Evolutionary conservation across 352 stramenopile species (phyloP).

Genomic region (Phytophthora europaea): DNA sequence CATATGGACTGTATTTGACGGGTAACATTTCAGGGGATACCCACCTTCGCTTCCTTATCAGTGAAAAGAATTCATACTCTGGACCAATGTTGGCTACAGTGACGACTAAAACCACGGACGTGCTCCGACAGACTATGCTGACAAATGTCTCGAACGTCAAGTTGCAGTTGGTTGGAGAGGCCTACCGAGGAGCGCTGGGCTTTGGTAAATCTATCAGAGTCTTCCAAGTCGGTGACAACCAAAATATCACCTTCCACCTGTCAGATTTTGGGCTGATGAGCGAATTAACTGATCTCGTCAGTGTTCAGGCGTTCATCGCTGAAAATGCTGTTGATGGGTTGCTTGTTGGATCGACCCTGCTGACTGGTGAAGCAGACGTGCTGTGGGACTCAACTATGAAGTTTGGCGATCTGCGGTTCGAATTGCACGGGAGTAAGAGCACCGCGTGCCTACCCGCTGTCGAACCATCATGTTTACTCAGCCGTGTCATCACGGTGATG

Average conservation of each 20-base stretch:
- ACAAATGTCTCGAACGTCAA: constrained; percentile 22
- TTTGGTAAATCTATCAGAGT: constrained; percentile 23
- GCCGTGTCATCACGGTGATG: constrained; percentile 37
- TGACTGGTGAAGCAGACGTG: constrained; percentile 16
- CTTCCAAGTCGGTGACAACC: constrained; percentile 52
- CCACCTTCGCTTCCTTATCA: constrained; percentile 20
- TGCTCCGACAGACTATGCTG: constrained; percentile 24
- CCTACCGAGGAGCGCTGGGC: constrained; percentile 23
- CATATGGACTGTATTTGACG: constrained; percentile 26
- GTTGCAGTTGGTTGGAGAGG: constrained; percentile 34
- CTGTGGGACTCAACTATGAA: constrained; percentile 17
- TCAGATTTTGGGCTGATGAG: constrained; percentile 40
- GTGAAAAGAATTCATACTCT: constrained; percentile 20
- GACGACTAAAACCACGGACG: constrained; percentile 26
- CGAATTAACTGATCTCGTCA: constrained; percentile 38
- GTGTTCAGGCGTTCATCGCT: constrained; percentile 23
- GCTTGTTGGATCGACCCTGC: constrained; percentile 13
- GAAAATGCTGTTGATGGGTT: constrained; percentile 29
- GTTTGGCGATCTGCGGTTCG: constrained; percentile 29
- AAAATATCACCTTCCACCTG: constrained; percentile 52
- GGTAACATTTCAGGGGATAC: constrained; percentile 17
- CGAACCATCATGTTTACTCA: constrained; percentile 27
- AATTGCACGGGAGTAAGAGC: constrained; percentile 23
- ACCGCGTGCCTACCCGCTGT: constrained; percentile 14
- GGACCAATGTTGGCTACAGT: constrained; percentile 25